Base-by-base conservation (phyloP, 371 early-diverging fungal species). In the Syncephalastrum sp. region DNA sequence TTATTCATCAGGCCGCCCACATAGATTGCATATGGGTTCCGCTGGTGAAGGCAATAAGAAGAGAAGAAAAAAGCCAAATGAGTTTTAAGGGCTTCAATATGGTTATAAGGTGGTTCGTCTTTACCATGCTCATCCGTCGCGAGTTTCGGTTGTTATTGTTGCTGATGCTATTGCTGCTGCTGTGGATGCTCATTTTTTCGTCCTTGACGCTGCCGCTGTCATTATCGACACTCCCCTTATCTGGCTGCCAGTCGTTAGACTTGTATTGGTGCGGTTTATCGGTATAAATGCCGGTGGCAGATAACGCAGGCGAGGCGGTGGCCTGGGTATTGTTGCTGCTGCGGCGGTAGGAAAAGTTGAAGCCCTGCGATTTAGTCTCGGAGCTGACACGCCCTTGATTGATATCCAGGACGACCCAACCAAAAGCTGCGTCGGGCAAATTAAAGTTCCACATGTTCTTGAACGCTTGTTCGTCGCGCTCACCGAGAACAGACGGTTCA, bases 401-500 rank as follows among this genome's bases (percentile, higher is more conserved):
- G 47, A 84, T 68, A 59, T 79, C 76, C 42, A 86, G 65, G 14
- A 84, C 63, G 25, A 84, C 60, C 53, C 78, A 71, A 6, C 87
- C 87, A 60, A 75, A 81, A 21, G 81, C 80, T 41, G 81, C 81
- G 63, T 86, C 87, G 14, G 87, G 83, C 47, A 86, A 59, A 46
- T 86, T 86, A 57, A 86, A 84, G 54, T 84, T 82, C 87, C 87
- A 86, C 78, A 82, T 77, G 60, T 84, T 84, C 59, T 84, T 86
- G 61, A 81, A 86, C 1, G 83, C 81, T 6, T 75, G 70, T 62
- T 86, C 85, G 46, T 82, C 83, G 19, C 62, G 56, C 45, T 66
- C 62, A 3, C 42, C 41, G 15, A 58, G 55, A 10, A 71, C 75
- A 33, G 60, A 65, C 53, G 61, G 56, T 23, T 55, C 42, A 33